Base-by-base conservation (phyloP, 768 basidiomycete genomes). In the Dendrothele bispora region DNA sequence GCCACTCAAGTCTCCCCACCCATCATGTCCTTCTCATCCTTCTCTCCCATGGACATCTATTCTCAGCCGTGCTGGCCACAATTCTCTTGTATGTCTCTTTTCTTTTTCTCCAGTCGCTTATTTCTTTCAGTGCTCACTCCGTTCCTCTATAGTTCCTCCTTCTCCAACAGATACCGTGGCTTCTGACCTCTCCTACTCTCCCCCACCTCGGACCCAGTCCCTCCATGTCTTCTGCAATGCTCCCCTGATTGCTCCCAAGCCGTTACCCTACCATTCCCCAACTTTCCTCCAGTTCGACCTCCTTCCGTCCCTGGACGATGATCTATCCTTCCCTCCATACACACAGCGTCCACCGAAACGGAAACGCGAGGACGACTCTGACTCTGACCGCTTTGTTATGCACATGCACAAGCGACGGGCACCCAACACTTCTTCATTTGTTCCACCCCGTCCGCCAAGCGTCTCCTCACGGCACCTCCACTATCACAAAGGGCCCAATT, bases 291-390 rank as follows among this genome's bases (percentile, higher is more conserved):
- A 84, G 45, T 85, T 83, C 60, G 80, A 83, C 47, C 67, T 75
- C 38, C 66, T 79, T 20, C 85, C 85, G 0, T 84, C 84, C 65
- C 67, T 79, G 7, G 83, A 84, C 64, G 80, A 84, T 58, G 83
- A 86, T 59, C 76, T 86, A 34, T 86, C 85, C 0, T 79, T 79
- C 53, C 82, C 85, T 6, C 85, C 84, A 0, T 86, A 86, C 69
- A 82, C 59, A 8, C 52, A 53, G 14, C 61, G 65, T 14, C 66
- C 71, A n/a, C 46, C 67, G 3, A 84, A 84, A 55, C 79, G 83
- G 39, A 83, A 82, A 55, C 79, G 79, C 27, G 52, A 59, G 22
- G 50, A 46, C 43, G 52, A 62, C 46, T 54, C 57, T 24, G 49
- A 54, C 32, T 36, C 41, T n/a, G 52, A 55, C 29, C 53, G 54